Percentiles rank a stretch among this genome's conserved stretches.
Conservation (phyloP, 1,284 basidiomycete species). For the Cryptococcus maquisensis region DNA sequence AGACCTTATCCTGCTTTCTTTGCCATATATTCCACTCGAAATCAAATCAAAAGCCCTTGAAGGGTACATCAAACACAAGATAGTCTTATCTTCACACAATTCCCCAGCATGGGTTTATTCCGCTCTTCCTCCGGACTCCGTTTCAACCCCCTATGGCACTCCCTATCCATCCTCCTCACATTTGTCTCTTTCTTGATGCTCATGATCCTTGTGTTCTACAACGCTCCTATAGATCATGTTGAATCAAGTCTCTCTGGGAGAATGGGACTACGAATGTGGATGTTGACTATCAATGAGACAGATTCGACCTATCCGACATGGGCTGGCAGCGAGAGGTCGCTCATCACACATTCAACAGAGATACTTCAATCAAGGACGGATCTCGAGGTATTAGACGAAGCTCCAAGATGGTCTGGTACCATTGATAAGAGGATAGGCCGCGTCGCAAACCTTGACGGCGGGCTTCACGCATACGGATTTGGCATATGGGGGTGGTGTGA, state of each 20-base stretch:
- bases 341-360: too few species aligned
- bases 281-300: slow-evolving; percentile 12
- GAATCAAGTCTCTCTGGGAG: slow-evolving; percentile 13
- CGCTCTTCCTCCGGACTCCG: slow-evolving; percentile 4
- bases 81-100: neutral
- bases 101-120: slow-evolving; percentile 5
- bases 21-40: too few species aligned
- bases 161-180: slow-evolving; percentile 11
- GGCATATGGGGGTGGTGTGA: slow-evolving; percentile 20
- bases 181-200: slow-evolving; percentile 8
- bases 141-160: slow-evolving; percentile 11
- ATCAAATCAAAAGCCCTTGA: too few species aligned
- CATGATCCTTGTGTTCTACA: slow-evolving; percentile 10
- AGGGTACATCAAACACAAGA: too few species aligned
- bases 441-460: neutral
- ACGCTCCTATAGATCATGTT: slow-evolving; percentile 12
- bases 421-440: neutral
- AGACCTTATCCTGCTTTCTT: too few species aligned
- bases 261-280: slow-evolving; percentile 9
- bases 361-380: neutral
- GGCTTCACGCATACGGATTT: slow-evolving; percentile 14
- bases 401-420: neutral
- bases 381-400: neutral
- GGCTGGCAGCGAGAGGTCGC: neutral
- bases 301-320: neutral